Evolutionary conservation across 306 rosid species (phyloP).

Genomic region (Cicer pinnatifidum): DNA sequence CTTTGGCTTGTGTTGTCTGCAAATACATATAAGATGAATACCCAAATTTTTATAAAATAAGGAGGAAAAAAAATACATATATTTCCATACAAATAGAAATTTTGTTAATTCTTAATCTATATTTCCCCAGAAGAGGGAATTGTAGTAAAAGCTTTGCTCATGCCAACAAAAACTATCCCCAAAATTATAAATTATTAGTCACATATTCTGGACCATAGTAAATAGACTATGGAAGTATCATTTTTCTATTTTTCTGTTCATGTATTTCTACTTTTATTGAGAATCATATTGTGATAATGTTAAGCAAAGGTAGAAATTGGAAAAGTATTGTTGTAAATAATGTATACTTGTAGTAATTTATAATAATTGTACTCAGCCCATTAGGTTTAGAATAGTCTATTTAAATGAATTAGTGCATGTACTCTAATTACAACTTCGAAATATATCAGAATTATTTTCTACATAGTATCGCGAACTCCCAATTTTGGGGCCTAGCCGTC

Average conservation of each 20-base stretch:
- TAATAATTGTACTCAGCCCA: no score
- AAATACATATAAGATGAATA: constrained; percentile 42
- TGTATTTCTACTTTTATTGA: background rate
- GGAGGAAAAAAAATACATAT: background rate
- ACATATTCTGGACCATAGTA: constrained; percentile 4
- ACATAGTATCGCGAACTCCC: no score
- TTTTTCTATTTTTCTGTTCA: background rate
- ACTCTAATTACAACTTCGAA: no score
- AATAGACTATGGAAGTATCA: constrained; percentile 5
- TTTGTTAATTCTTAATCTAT: constrained; percentile 33
- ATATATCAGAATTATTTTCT: no score
- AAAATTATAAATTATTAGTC: constrained; percentile 22
- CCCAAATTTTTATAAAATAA: background rate
- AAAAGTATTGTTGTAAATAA: background rate
- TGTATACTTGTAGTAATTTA: no score
- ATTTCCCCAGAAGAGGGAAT: constrained; percentile 22
- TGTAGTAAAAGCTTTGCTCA: constrained; percentile 22
- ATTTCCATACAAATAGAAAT: constrained; percentile 12
- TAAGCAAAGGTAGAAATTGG: background rate
- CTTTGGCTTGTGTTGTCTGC: constrained; percentile 87
- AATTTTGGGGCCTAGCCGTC: no score
- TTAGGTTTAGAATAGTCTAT: no score
- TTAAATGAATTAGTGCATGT: no score
- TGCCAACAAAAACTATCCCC: constrained; percentile 25
- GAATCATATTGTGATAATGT: constrained; percentile 4